Percentiles rank a stretch among this genome's conserved stretches.
Conservation (phyloP, 1,284 basidiomycete species). For the Irpex sp. region DNA sequence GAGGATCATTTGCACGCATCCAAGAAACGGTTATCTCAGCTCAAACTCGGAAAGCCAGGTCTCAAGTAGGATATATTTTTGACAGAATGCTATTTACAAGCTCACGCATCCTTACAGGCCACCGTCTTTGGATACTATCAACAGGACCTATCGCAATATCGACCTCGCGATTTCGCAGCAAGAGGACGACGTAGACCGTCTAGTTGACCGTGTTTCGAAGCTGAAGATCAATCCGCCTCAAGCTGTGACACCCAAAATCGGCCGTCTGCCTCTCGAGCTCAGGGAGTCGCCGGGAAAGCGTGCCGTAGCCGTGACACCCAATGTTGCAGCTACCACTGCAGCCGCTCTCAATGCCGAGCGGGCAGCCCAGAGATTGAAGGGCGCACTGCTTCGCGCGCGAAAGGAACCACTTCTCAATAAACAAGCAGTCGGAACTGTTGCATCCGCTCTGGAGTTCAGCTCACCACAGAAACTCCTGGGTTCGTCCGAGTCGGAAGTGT, state of each 20-base stretch:
- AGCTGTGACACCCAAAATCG: slow-evolving; percentile 6
- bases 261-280: slow-evolving; percentile 28
- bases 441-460: slow-evolving; percentile 38
- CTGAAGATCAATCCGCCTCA: slow-evolving; percentile 38
- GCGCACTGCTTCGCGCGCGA: slow-evolving; percentile 56
- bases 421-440: slow-evolving; percentile 39
- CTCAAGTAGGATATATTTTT: slow-evolving; percentile 43
- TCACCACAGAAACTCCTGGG: slow-evolving; percentile 15
- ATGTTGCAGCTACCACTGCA: slow-evolving; percentile 68
- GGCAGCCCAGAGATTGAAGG: slow-evolving; percentile 65
- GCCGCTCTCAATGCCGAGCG: slow-evolving; percentile 77
- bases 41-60: slow-evolving; percentile 58
- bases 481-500: not conserved
- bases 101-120: slow-evolving; percentile 42
- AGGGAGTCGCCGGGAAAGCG: slow-evolving; percentile 34
- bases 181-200: slow-evolving; percentile 50
- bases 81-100: not conserved
- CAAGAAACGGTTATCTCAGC: slow-evolving; percentile 65
- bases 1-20: slow-evolving; percentile 68
- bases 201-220: slow-evolving; percentile 53
- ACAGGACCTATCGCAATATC: slow-evolving; percentile 82
- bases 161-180: slow-evolving; percentile 66
- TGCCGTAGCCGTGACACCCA: slow-evolving; percentile 48
- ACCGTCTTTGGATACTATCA: slow-evolving; percentile 80
- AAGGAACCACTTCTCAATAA: slow-evolving; percentile 64